Percentiles rank a stretch among this genome's conserved stretches.
These are phyloP conservation scores for Ophiostoma angusticollis DNA, from an alignment of 2,329 filamentous ascomycete species.

Conservation along the genomic window DNA sequence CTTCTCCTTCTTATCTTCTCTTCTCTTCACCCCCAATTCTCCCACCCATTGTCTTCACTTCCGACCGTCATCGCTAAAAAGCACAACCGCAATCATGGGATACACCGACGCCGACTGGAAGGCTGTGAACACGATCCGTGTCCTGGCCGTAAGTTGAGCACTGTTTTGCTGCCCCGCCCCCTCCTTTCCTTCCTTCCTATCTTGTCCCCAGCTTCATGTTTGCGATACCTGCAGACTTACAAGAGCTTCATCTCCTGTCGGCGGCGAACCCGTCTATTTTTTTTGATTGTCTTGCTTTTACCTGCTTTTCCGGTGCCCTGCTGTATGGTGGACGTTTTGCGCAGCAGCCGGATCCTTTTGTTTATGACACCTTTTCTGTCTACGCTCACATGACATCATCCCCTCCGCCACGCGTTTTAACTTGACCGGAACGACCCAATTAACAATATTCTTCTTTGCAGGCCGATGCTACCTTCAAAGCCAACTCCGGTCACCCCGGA, in stretches of 20 bases:
- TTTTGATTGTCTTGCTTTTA: too few relatives aligned
- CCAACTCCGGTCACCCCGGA: constrained; percentile 97
- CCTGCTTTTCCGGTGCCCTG: too few relatives aligned
- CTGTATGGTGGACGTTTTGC: too few relatives aligned
- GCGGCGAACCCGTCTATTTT: too few relatives aligned
- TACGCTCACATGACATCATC: constrained; percentile 9
- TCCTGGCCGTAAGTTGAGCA: constrained; percentile 67
- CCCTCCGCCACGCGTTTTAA: not conserved
- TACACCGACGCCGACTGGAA: constrained; percentile 79
- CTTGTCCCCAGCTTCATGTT: too few relatives aligned
- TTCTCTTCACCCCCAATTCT: constrained; percentile 9
- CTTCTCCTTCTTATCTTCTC: constrained; percentile 11
- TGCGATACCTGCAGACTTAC: too few relatives aligned
- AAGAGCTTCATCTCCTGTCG: too few relatives aligned
- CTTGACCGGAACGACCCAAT: not conserved
- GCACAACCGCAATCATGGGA: constrained; percentile 52
- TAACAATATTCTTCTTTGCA: constrained; percentile 26
- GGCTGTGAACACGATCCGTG: constrained; percentile 96
- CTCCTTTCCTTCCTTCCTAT: constrained; percentile 4
- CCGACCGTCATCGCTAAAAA: constrained; percentile 5
- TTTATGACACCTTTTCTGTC: too few relatives aligned
- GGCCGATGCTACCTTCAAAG: constrained; percentile 93
- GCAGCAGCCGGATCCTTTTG: too few relatives aligned
- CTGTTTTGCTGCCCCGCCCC: constrained; percentile 12
- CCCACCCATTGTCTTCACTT: constrained; percentile 10